Conservation (phyloP, 331 rosid genomes). For the Quercus phellos region DNA sequence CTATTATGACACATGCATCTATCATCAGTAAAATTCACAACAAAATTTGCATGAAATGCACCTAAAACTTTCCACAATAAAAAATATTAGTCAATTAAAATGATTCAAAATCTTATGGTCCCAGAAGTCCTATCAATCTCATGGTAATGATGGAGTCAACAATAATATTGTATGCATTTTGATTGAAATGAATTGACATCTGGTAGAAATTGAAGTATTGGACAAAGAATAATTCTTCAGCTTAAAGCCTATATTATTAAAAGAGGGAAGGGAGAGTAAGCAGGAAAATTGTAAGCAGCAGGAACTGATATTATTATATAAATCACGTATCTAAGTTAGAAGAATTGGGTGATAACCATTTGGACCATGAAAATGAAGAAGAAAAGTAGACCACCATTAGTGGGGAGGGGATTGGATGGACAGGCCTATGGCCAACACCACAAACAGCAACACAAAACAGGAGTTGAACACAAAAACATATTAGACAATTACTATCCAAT, state of each 20-base stretch:
- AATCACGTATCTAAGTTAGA: not conserved
- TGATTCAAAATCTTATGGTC: not conserved
- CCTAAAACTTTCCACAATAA: not conserved
- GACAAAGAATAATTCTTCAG: not conserved
- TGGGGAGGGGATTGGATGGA: not conserved
- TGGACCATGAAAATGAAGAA: not conserved
- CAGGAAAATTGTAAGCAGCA: not conserved
- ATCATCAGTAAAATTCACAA: not conserved
- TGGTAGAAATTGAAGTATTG: not conserved
- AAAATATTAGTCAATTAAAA: not conserved
- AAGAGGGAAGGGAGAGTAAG: not conserved
- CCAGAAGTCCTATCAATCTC: too few species aligned
- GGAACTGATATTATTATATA: not conserved
- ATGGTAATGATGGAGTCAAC: too few species aligned
- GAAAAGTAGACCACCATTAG: too few species aligned
- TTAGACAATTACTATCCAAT: not conserved
- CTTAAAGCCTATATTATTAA: not conserved
- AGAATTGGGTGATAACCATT: not conserved
- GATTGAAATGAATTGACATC: not conserved
- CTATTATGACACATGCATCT: not conserved
- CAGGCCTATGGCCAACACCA: not conserved
- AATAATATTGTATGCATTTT: not conserved
- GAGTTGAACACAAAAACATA: not conserved
- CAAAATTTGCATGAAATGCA: not conserved
- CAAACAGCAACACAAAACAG: conserved; percentile 4